Base-by-base conservation (phyloP, 2,329 filamentous ascomycete genomes). In the Penicillium sp. region DNA sequence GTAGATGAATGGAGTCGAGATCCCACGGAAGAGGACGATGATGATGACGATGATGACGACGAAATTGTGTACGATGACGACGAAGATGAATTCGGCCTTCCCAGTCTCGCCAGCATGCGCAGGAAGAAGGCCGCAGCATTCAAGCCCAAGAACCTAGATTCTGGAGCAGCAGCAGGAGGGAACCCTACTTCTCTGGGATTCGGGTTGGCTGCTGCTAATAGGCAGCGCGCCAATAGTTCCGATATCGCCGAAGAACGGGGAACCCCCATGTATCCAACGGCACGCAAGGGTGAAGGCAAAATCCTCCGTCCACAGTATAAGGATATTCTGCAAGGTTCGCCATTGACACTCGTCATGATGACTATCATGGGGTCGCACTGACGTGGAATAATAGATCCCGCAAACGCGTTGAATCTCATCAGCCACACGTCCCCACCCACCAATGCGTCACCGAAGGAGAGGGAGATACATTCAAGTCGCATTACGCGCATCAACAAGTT, bases 401-500 rank as follows among this genome's bases (percentile, higher is more conserved):
- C 92, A 55, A 99, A 99, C 74, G 92, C 93, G 7, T 81, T 99
- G 47, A 94, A 99, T 74, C 86, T 99, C 7, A 98, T 99, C 69
- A 90, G 90, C 68, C 93, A 99, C 76, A 88, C 92, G 5, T 80
- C 90, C 0, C 82, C 90, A 48, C 87, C 91, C 11, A 78, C 84
- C 28, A 89, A 90, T 71, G 91, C 93, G 2, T 85, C 88, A 0
- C 84, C 88, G 1, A 98, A 96, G 74, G 92, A 97, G 72, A 82
- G 89, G 17, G 94, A 98, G 72, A 89, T 88, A 12, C 88, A 96
- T 72, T 93, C 90, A 58, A 90, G 93, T 47, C 88, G 92, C 61
- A 95, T 96, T 69, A 90, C 91, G 6, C 88, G 95, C 63, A 99
- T 99, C 74, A 97, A 99, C 79, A 98, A 98, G 74, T 99, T 99